Evolutionary conservation across 176 grass and related monocot genomes (phyloP), one percentile per base, ranked within the genome.

Genomic region (Cenchrus purpureus): DNA sequence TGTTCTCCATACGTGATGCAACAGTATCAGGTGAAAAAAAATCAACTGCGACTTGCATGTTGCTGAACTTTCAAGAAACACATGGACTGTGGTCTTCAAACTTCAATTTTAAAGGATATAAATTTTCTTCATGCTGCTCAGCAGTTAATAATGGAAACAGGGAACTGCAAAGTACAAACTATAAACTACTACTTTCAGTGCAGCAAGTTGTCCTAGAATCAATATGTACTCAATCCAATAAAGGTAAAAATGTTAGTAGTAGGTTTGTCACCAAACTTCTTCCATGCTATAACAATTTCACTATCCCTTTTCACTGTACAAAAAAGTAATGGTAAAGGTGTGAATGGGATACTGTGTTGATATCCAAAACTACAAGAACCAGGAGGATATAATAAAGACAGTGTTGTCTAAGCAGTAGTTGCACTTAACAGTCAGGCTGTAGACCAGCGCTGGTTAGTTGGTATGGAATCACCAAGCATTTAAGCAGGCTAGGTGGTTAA

Each of bases 261-360:
- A 20, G 29, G 55, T 28, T 77, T 43, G n/a, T 77, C 19, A 77
- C 15, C 75, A 61, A 58, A 57, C 31, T 77, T 59, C 32, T 77
- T 59, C 19, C 10, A 0, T 59, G 19, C 8, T 59, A 77, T 59
- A 59, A 76, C 34, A 42, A 2, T 19, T 56, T 56, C 12, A 76
- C 17, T 58, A 22, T 59, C 32, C 40, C 15, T 58, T 43, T n/a
- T 13, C 32, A 76, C 0, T 50, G 7, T 50, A 40, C 25, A 70
- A 16, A 68, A 45, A 46, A 45, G 3, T 25, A 71, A 71, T 48
- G 43, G 19, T 22, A 20, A 46, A 71, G 8, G 43, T 12, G 43
- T 48, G 45, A 29, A 72, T 12, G 50, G 20, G 44, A 68, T 68
- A 34, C 65, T 4, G 20, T 19, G 5, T 68, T 42, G 4, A 43